Percentiles rank a stretch among this genome's conserved stretches.
Evolutionary conservation across 495 filamentous ascomycete species (phyloP).

Genomic region (Cryomyces minteri): DNA sequence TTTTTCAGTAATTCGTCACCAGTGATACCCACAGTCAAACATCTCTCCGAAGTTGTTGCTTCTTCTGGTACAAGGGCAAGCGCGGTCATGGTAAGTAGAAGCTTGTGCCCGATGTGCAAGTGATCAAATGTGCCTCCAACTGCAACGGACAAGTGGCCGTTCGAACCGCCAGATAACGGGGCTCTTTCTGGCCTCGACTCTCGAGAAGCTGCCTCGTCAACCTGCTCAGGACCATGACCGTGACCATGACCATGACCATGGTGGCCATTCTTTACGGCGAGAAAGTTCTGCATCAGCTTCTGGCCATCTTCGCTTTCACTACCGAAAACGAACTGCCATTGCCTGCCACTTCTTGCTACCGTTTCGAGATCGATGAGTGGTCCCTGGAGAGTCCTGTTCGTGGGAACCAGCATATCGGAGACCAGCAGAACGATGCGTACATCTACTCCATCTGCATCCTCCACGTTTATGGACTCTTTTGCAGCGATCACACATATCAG

Average conservation of each 20-base stretch:
- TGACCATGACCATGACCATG: not conserved
- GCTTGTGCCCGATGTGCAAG: slow-evolving; percentile 88
- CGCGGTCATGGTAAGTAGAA: slow-evolving; percentile 71
- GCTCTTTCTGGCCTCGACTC: no score
- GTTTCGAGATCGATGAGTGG: slow-evolving; percentile 46
- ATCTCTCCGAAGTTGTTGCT: slow-evolving; percentile 20
- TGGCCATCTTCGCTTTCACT: slow-evolving; percentile 40
- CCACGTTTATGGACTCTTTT: slow-evolving; percentile 39
- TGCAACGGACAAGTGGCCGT: slow-evolving; percentile 37
- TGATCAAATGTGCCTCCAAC: slow-evolving; percentile 95
- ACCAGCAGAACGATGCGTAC: slow-evolving; percentile 55
- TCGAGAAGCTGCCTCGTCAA: slow-evolving; percentile 5
- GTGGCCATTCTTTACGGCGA: not conserved
- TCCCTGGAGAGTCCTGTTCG: slow-evolving; percentile 16
- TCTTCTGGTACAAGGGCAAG: slow-evolving; percentile 31
- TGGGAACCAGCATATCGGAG: not conserved
- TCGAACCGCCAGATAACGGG: no score
- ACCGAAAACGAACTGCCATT: slow-evolving; percentile 55
- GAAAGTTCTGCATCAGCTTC: slow-evolving; percentile 16
- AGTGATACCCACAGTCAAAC: slow-evolving; percentile 69
- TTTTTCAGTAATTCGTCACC: slow-evolving; percentile 69
- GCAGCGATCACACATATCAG: slow-evolving; percentile 51
- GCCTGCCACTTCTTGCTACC: slow-evolving; percentile 41
- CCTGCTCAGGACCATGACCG: slow-evolving; percentile 9
- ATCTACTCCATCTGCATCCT: slow-evolving; percentile 57